These are phyloP conservation scores for Xylaria scruposa DNA, from an alignment of 495 filamentous ascomycete species.

Conservation along the genomic window DNA sequence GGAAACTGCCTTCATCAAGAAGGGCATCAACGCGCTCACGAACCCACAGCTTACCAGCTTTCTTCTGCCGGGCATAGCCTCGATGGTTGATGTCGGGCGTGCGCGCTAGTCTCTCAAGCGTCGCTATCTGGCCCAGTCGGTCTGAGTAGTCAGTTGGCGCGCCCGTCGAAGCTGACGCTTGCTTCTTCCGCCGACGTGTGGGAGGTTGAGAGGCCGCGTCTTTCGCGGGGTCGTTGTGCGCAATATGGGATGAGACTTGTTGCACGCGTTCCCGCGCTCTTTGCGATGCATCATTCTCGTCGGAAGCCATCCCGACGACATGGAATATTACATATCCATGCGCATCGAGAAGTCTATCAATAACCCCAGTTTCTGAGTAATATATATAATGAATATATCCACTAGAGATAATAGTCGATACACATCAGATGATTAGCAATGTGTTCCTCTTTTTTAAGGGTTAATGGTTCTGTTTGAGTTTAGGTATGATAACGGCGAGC, in stretches of 20 bases:
- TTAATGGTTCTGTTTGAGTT: background rate
- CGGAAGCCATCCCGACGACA: constrained; percentile 14
- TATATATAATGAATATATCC: background rate
- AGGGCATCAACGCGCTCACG: constrained; percentile 64
- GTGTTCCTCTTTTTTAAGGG: background rate
- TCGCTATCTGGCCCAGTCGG: constrained; percentile 59
- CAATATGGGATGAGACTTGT: constrained; percentile 23
- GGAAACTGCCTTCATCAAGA: constrained; percentile 59
- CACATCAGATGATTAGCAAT: background rate
- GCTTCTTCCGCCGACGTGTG: constrained; percentile 20
- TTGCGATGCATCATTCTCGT: constrained; percentile 9
- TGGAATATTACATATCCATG: background rate
- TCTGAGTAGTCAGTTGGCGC: constrained; percentile 68
- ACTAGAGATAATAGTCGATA: background rate
- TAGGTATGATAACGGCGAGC: background rate
- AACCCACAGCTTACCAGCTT: constrained; percentile 71
- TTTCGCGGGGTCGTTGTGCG: background rate
- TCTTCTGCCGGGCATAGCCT: constrained; percentile 65
- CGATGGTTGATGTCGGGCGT: constrained; percentile 60
- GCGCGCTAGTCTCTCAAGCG: constrained; percentile 56
- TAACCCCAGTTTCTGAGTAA: background rate
- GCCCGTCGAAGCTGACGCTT: constrained; percentile 34
- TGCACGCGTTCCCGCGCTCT: constrained; percentile 22
- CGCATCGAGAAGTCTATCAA: background rate
- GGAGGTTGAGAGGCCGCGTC: constrained; percentile 38